Conservation (phyloP, 2,329 filamentous ascomycete genomes). For the Colletotrichum gigasporum region DNA sequence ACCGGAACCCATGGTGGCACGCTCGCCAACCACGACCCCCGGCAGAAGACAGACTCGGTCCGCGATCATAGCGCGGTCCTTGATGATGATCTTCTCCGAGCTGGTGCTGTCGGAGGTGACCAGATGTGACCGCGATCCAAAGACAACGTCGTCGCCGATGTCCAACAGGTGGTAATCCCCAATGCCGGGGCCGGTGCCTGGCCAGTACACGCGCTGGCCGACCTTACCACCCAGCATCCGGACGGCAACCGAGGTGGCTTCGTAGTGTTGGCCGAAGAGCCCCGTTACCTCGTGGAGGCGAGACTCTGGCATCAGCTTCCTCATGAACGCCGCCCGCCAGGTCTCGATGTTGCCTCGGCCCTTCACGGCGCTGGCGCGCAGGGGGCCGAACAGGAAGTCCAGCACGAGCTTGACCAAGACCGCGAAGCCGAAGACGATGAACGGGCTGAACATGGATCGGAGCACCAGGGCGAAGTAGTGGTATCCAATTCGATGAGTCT, state of each 20-base stretch:
- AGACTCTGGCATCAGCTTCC: conserved; percentile 52
- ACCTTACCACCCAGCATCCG: conserved; percentile 61
- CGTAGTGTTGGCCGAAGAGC: conserved; percentile 64
- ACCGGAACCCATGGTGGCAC: conserved; percentile 63
- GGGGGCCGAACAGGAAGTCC: conserved; percentile 49
- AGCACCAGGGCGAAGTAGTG: conserved; percentile 59
- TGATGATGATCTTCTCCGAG: conserved; percentile 56
- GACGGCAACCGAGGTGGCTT: conserved; percentile 60
- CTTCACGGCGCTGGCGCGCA: conserved; percentile 42
- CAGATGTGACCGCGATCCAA: conserved; percentile 63
- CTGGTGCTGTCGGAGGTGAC: conserved; percentile 62
- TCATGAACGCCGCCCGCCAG: conserved; percentile 56
- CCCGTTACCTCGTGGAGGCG: conserved; percentile 57
- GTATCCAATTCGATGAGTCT: conserved; percentile 54
- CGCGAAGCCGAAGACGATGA: conserved; percentile 54
- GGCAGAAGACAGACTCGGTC: conserved; percentile 63
- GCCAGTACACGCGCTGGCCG: conserved; percentile 65
- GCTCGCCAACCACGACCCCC: conserved; percentile 57
- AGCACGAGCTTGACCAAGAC: conserved; percentile 51
- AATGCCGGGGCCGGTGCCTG: conserved; percentile 62
- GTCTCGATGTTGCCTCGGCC: conserved; percentile 47
- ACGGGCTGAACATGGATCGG: conserved; percentile 50
- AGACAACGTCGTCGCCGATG: conserved; percentile 67
- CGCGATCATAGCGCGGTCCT: conserved; percentile 63
- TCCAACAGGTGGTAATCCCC: conserved; percentile 65